Conservation (phyloP, 495 filamentous ascomycete genomes). For the Neurospora sp. region DNA sequence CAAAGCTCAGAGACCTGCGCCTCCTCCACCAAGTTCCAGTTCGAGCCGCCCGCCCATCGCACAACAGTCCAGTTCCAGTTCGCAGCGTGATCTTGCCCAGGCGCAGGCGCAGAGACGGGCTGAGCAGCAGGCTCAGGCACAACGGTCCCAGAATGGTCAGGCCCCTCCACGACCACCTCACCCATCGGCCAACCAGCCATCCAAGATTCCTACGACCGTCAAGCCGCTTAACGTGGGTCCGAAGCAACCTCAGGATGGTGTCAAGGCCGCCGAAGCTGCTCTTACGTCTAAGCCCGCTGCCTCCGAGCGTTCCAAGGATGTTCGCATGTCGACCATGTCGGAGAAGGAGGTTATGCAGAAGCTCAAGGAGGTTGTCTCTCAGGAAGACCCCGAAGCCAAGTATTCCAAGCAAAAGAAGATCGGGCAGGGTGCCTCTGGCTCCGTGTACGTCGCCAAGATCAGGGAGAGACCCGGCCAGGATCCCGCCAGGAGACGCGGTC, state of each 20-base stretch:
- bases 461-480: conserved; percentile 51
- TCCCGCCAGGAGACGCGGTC: conserved; percentile 59
- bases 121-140: conserved; percentile 11
- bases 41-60: conserved; percentile 27
- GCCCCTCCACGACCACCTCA: conserved; percentile 14
- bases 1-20: conserved; percentile 43
- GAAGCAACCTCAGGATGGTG: conserved; percentile 59
- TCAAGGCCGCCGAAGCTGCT: conserved; percentile 74
- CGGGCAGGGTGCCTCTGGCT: conserved; percentile 93
- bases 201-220: conserved; percentile 58
- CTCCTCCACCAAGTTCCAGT: conserved; percentile 32
- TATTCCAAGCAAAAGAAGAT: conserved; percentile 99
- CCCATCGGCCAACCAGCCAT: conserved; percentile 34
- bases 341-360: conserved; percentile 96
- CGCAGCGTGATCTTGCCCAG: conserved; percentile 16
- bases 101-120: conserved; percentile 16
- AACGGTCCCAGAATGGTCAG: conserved; percentile 26
- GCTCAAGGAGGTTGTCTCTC: conserved; percentile 83
- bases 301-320: conserved; percentile 64
- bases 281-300: conserved; percentile 62
- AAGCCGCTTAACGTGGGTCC: conserved; percentile 86
- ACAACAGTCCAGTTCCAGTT: conserved; percentile 31
- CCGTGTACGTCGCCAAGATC: conserved; percentile 93
- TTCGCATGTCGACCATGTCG: conserved; percentile 95
- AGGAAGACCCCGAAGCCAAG: conserved; percentile 78